phyloP scores from a whole-genome alignment of 495 filamentous ascomycete genomes.

The Cladorrhinum samala region DNA sequence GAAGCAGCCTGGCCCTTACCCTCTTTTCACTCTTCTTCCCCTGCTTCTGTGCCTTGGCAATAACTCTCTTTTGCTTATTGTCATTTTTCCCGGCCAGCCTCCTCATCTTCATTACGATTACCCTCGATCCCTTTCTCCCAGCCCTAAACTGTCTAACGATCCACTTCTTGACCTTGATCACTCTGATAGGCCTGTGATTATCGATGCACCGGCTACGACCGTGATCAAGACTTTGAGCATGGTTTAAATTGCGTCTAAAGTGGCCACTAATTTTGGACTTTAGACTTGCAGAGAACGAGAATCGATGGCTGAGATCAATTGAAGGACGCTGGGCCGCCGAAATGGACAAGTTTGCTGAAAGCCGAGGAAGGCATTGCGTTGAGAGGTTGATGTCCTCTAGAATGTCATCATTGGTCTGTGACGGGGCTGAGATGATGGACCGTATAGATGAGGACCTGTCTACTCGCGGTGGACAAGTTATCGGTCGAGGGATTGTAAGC shows the following conservation, averaged over 20 bases:
- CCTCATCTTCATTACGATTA: constrained; percentile 11
- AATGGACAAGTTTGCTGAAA: constrained; percentile 5
- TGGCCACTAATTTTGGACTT: background rate
- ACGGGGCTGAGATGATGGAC: background rate
- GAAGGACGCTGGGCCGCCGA: background rate
- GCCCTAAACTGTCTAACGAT: constrained; percentile 16
- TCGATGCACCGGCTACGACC: background rate
- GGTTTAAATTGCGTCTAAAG: background rate
- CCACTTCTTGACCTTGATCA: constrained; percentile 21
- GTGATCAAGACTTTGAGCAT: background rate
- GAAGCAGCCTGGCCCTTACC: too few species aligned
- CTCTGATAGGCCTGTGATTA: background rate
- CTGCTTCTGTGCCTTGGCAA: background rate
- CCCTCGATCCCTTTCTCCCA: constrained; percentile 15
- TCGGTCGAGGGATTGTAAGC: background rate
- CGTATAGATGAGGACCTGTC: background rate
- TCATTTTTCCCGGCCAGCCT: background rate
- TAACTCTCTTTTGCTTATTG: background rate
- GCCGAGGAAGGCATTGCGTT: constrained; percentile 17
- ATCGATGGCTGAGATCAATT: background rate
- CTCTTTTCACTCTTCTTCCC: background rate
- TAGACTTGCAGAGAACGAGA: background rate
- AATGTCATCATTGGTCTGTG: background rate
- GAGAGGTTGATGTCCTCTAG: constrained; percentile 10
- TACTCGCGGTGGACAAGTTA: background rate